Conservation (phyloP, 2,329 filamentous ascomycete species). For the Sordariomycetes sp. region DNA sequence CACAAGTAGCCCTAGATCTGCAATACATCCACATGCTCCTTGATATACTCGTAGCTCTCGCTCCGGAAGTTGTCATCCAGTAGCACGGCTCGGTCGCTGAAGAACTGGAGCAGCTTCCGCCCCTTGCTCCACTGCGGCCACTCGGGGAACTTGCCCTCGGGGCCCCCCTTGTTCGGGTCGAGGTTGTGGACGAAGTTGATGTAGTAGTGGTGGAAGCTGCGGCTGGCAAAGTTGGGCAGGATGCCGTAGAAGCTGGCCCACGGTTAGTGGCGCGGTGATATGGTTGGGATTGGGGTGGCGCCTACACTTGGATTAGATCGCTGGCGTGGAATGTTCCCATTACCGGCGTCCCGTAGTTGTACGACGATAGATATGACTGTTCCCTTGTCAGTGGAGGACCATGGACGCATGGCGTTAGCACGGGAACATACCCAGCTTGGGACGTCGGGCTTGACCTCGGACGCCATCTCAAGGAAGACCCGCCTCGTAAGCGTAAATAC, state of each 20-base stretch:
- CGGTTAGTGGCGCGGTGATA: too few relatives aligned
- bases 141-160: slow-evolving; percentile 12
- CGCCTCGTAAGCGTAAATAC: slow-evolving; percentile 30
- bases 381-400: too few relatives aligned
- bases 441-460: slow-evolving; percentile 25
- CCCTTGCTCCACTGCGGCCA: slow-evolving; percentile 25
- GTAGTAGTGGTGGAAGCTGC: slow-evolving; percentile 40
- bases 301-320: slow-evolving; percentile 35
- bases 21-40: not conserved
- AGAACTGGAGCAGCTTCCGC: slow-evolving; percentile 18
- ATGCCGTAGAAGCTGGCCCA: slow-evolving; percentile 29
- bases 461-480: slow-evolving; percentile 30
- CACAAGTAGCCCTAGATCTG: not conserved
- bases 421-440: slow-evolving; percentile 27
- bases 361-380: slow-evolving; percentile 41
- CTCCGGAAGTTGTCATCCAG: slow-evolving; percentile 10
- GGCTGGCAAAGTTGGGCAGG: slow-evolving; percentile 30
- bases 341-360: slow-evolving; percentile 44
- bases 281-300: too few relatives aligned
- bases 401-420: too few relatives aligned
- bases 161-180: slow-evolving; percentile 34
- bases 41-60: slow-evolving; percentile 8
- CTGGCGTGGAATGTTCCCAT: slow-evolving; percentile 51
- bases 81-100: slow-evolving; percentile 5
- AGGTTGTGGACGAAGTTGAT: slow-evolving; percentile 41